A percentile compares a stretch with the other conserved stretches of the same genome.
Evolutionary conservation across 202 grass and related monocot genomes (phyloP).

Genomic region (Carex arenaria): DNA sequence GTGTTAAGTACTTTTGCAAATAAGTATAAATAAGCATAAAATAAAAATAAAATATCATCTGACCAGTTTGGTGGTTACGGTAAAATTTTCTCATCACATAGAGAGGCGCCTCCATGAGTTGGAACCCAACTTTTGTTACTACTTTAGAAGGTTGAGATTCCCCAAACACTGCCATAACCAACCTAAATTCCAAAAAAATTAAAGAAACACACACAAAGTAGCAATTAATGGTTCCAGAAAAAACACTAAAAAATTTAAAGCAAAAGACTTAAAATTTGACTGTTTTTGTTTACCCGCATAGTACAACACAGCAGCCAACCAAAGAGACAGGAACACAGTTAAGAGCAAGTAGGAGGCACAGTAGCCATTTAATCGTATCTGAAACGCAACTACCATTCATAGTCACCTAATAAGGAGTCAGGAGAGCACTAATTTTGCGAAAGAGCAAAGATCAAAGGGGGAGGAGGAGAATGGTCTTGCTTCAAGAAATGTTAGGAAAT

Average conservation of each 20-base stretch:
- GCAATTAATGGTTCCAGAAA: not conserved
- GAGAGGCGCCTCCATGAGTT: conserved; percentile 13
- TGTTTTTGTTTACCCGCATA: conserved; percentile 3
- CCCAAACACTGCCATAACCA: conserved; percentile 1
- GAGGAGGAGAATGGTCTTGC: not conserved
- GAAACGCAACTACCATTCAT: not conserved
- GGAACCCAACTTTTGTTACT: conserved; percentile 5
- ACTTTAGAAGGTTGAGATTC: conserved; percentile 3
- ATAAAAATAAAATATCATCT: not conserved
- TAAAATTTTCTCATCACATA: conserved; percentile 15
- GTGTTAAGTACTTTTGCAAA: not conserved
- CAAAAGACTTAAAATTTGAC: not conserved
- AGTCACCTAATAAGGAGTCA: not conserved
- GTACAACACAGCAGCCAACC: conserved; percentile 4
- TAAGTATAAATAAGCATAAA: not conserved
- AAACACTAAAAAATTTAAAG: not conserved
- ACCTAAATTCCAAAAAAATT: conserved; percentile 1
- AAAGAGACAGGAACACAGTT: not conserved
- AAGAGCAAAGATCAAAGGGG: not conserved
- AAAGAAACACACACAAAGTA: not conserved
- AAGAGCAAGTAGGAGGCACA: conserved; percentile 14
- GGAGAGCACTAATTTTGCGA: not conserved
- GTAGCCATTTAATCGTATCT: conserved; percentile 1
- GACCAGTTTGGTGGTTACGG: not conserved
- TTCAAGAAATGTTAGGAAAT: not conserved